phyloP scores from a whole-genome alignment of 495 filamentous ascomycete species.

The Neurospora sp. region DNA sequence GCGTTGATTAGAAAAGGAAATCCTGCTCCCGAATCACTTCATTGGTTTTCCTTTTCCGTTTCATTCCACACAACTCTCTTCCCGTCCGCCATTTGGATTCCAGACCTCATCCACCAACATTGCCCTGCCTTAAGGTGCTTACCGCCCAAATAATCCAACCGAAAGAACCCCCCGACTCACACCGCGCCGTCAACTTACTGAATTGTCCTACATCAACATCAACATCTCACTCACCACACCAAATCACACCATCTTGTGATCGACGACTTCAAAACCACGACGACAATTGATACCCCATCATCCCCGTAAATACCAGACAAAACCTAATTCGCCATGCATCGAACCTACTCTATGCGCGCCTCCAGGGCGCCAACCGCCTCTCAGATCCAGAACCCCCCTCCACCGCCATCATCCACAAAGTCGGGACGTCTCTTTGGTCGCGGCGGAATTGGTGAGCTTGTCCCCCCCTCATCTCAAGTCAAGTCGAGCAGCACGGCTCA shows the following conservation, averaged over 20 bases:
- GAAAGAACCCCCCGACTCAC: neutral
- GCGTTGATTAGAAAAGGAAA: slow-evolving; percentile 8
- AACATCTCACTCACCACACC: neutral
- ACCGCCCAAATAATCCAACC: neutral
- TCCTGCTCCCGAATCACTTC: neutral
- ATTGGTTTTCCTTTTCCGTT: neutral
- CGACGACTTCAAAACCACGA: neutral
- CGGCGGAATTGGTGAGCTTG: slow-evolving; percentile 61
- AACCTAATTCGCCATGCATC: slow-evolving; percentile 57
- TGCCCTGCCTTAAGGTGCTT: neutral
- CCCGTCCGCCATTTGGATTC: neutral
- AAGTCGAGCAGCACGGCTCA: neutral
- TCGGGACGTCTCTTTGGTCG: slow-evolving; percentile 77
- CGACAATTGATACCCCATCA: neutral
- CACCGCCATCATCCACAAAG: slow-evolving; percentile 86
- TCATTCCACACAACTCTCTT: neutral
- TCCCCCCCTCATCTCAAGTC: neutral
- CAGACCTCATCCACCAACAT: neutral
- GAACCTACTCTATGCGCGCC: slow-evolving; percentile 97
- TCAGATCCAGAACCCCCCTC: slow-evolving; percentile 74
- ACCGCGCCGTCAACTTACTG: neutral
- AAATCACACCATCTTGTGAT: neutral
- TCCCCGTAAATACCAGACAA: slow-evolving; percentile 1
- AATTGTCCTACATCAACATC: neutral
- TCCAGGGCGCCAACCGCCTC: slow-evolving; percentile 76